Percentiles rank a stretch among this genome's conserved stretches.
phyloP scores from a whole-genome alignment of 2,329 filamentous ascomycete species.

The Colletotrichum caudatum region DNA sequence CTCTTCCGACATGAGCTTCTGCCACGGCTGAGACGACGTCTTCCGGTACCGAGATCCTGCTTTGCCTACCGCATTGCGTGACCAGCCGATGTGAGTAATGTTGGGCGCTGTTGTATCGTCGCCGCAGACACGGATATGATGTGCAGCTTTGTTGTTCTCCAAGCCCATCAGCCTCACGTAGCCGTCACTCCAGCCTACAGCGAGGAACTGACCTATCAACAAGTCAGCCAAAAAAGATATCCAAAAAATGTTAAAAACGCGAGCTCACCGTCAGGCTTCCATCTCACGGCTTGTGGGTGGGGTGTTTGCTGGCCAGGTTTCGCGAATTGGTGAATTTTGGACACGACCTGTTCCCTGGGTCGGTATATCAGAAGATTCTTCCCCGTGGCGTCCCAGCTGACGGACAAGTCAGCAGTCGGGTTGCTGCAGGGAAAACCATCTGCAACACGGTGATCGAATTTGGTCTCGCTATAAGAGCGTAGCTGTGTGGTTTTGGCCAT shows the following conservation, averaged over 20 bases:
- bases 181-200: slow-evolving; percentile 86
- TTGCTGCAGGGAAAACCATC: slow-evolving; percentile 77
- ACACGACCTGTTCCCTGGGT: slow-evolving; percentile 77
- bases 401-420: slow-evolving; percentile 86
- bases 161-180: slow-evolving; percentile 80
- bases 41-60: slow-evolving; percentile 31
- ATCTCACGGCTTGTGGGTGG: slow-evolving; percentile 64
- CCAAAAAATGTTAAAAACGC: neutral
- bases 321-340: slow-evolving; percentile 62
- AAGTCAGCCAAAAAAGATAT: neutral
- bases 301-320: slow-evolving; percentile 55
- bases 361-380: slow-evolving; percentile 81
- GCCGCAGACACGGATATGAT: slow-evolving; percentile 72
- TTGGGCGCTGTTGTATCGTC: slow-evolving; percentile 50
- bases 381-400: slow-evolving; percentile 74
- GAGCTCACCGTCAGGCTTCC: slow-evolving; percentile 75
- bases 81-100: slow-evolving; percentile 68
- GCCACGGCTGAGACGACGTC: slow-evolving; percentile 47
- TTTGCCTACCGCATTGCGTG: slow-evolving; percentile 55
- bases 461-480: slow-evolving; percentile 67
- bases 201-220: slow-evolving; percentile 76
- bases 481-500: slow-evolving; percentile 53
- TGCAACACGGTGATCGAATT: slow-evolving; percentile 66
- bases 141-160: slow-evolving; percentile 84
- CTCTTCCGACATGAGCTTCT: slow-evolving; percentile 47